Base-by-base conservation (phyloP, 2,329 filamentous ascomycete species). In the Dactylellina haptotyla region DNA sequence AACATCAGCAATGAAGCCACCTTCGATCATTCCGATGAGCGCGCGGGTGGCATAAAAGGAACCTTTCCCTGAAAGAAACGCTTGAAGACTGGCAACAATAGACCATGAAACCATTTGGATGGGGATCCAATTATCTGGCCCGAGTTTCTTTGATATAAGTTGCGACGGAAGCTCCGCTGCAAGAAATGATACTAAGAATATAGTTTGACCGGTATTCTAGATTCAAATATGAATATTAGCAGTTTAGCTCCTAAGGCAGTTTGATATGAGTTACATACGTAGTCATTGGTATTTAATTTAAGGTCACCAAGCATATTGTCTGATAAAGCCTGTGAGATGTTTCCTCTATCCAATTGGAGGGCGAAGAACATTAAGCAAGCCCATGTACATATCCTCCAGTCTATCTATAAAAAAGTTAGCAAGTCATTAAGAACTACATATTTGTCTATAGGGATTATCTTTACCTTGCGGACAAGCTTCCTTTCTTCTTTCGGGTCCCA, bases 261-360 rank as follows among this genome's bases (percentile, higher is more conserved):
- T 12, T 25, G 23, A 41, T 5, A 2, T 28, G n/a, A 16, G 12
- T 34, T 16, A 28, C 51, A 79, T 53, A 81, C 81, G 77, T 86
- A 87, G 70, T 87, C 84, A 78, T 86, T 82, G 8, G 81, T 83
- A 0, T 79, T 83, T 65, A 85, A 66, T 0, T 80, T 78, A 26
- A 85, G 78, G 64, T 88, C 88, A 51, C 79, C 81, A 6, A 90
- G 82, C 77, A 90, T 83, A 76, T 87, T 86, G 77, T 89, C 88
- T 1, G 86, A 87, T 28, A 87, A 80, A 2, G 87, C 88, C 76
- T 88, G 88, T 62, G 77, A 79, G 10, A 90, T 81, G 77, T 90
- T 90, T 57, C 87, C 87, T 51, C 88, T 82, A 78, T 89, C 87
- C 5, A 89, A 81, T 77, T 89, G 87, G 3, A 89, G 81, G 0